A percentile compares a stretch with the other conserved stretches of the same genome.
phyloP scores from a whole-genome alignment of 371 early-diverging fungal species.

The Actinomortierella wolfii region DNA sequence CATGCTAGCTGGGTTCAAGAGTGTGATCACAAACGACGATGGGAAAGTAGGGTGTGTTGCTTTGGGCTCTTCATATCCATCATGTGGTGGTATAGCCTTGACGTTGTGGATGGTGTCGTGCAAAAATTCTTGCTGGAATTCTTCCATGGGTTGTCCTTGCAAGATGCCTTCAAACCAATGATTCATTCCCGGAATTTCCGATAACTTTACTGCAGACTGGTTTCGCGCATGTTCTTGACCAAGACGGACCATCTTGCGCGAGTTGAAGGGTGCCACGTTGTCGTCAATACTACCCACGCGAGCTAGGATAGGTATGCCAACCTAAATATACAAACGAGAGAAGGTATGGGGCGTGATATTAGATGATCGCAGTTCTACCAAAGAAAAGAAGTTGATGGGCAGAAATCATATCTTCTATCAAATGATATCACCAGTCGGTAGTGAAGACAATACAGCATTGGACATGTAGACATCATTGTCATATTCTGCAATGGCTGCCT shows the following conservation, averaged over 20 bases:
- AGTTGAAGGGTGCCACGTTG: slow-evolving; percentile 75
- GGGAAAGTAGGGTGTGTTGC: slow-evolving; percentile 41
- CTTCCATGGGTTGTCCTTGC: slow-evolving; percentile 50
- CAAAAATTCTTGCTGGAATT: slow-evolving; percentile 48
- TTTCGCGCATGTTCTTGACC: slow-evolving; percentile 62
- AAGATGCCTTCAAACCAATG: slow-evolving; percentile 72
- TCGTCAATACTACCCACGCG: slow-evolving; percentile 66
- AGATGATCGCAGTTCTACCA: too few relatives aligned
- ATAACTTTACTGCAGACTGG: slow-evolving; percentile 44
- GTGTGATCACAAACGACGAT: slow-evolving; percentile 57
- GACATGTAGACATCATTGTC: slow-evolving; percentile 71
- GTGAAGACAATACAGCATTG: slow-evolving; percentile 54
- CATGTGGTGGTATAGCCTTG: background rate
- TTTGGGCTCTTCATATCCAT: background rate
- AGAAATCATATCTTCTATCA: background rate
- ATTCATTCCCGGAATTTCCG: slow-evolving; percentile 59
- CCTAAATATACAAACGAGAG: slow-evolving; percentile 39
- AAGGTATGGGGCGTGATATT: background rate
- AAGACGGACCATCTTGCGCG: slow-evolving; percentile 62
- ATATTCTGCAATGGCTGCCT: slow-evolving; percentile 71
- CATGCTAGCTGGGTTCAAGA: slow-evolving; percentile 67
- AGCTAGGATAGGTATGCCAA: slow-evolving; percentile 62
- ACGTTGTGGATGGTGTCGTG: slow-evolving; percentile 12
- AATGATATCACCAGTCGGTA: background rate
- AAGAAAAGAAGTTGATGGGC: background rate